Conservation (phyloP, 2,329 filamentous ascomycete genomes). For the Venturia asperata region DNA sequence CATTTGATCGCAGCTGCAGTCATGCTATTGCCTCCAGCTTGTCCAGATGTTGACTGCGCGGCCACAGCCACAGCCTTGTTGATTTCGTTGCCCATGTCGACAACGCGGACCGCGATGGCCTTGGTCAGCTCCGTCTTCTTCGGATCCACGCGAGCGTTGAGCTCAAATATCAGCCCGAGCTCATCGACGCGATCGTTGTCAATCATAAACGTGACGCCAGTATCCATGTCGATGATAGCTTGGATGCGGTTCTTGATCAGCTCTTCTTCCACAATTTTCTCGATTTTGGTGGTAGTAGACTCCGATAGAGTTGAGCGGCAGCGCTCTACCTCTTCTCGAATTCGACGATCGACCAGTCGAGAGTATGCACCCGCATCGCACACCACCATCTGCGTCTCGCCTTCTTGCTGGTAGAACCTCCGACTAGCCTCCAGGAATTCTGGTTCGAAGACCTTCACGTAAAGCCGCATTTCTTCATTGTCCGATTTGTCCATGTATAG, state of each 20-base stretch:
- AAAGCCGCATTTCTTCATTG: slow-evolving; percentile 71
- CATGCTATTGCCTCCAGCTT: slow-evolving; percentile 45
- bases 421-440: slow-evolving; percentile 65
- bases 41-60: slow-evolving; percentile 46
- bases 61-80: slow-evolving; percentile 58
- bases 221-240: slow-evolving; percentile 80
- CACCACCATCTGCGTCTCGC: slow-evolving; percentile 64
- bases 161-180: slow-evolving; percentile 69
- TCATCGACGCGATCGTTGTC: slow-evolving; percentile 79
- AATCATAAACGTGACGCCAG: slow-evolving; percentile 81
- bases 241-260: slow-evolving; percentile 70
- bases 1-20: slow-evolving; percentile 86
- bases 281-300: slow-evolving; percentile 65
- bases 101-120: slow-evolving; percentile 65
- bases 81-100: slow-evolving; percentile 74
- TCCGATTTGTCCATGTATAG: slow-evolving; percentile 78
- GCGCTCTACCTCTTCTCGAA: slow-evolving; percentile 73
- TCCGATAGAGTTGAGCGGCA: slow-evolving; percentile 75
- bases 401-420: slow-evolving; percentile 69
- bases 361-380: slow-evolving; percentile 79
- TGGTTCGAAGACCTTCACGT: slow-evolving; percentile 74
- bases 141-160: slow-evolving; percentile 69
- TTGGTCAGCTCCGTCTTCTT: slow-evolving; percentile 64
- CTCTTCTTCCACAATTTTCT: slow-evolving; percentile 69
- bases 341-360: slow-evolving; percentile 62